Percentiles rank a stretch among this genome's conserved stretches.
Conservation (phyloP, 495 filamentous ascomycete species). For the Neurospora sp. region DNA sequence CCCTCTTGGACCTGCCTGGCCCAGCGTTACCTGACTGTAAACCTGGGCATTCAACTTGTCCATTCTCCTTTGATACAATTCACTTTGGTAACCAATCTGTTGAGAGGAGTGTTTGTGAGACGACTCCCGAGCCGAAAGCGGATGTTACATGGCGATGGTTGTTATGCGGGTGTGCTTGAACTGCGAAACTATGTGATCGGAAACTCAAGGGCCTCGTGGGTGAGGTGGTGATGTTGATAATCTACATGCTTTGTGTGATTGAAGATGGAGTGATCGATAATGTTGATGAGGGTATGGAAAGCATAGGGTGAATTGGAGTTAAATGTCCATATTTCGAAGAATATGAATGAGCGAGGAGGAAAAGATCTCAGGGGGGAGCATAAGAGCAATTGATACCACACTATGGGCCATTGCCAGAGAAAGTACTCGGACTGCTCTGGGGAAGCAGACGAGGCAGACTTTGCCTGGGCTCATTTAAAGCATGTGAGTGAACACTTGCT, state of each 20-base stretch:
- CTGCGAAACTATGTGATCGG: neutral
- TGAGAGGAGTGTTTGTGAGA: neutral
- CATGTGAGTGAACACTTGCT: too few species aligned
- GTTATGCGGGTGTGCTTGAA: neutral
- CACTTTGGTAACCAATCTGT: neutral
- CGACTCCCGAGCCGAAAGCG: neutral
- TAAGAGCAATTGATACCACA: neutral
- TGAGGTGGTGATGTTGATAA: neutral
- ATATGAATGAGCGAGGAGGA: too few species aligned
- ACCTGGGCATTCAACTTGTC: neutral
- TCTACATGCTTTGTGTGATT: neutral
- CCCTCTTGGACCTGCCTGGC: neutral
- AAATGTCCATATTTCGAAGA: too few species aligned
- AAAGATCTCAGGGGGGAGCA: neutral
- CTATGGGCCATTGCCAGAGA: too few species aligned
- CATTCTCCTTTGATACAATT: neutral
- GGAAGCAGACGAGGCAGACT: too few species aligned
- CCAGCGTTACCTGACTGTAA: neutral
- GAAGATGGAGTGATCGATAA: neutral
- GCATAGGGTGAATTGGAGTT: neutral
- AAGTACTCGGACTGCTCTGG: too few species aligned
- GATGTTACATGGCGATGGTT: neutral
- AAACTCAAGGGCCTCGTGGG: too few species aligned
- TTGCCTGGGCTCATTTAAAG: too few species aligned
- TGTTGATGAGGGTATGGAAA: neutral